phyloP scores from a whole-genome alignment of 495 filamentous ascomycete genomes.

The Podospora anserina region DNA sequence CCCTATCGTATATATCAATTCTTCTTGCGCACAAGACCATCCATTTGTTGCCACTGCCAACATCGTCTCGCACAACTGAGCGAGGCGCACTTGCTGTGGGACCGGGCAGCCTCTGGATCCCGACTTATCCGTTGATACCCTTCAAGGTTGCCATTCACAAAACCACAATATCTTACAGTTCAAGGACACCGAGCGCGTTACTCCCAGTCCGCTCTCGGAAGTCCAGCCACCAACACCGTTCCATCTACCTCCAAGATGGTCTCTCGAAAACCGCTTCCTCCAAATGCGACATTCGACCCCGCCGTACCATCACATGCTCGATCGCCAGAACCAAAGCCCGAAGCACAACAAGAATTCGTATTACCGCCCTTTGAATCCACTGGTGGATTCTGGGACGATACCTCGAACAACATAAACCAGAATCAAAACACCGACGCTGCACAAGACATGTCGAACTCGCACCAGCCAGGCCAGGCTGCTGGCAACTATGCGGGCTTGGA shows the following conservation, averaged over 20 bases:
- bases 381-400: constrained; percentile 37
- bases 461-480: constrained; percentile 28
- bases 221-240: neutral
- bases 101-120: neutral
- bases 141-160: constrained; percentile 14
- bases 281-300: constrained; percentile 29
- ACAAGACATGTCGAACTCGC: constrained; percentile 26
- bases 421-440: neutral
- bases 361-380: constrained; percentile 17
- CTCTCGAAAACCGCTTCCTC: constrained; percentile 40
- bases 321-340: constrained; percentile 14
- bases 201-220: neutral
- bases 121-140: neutral
- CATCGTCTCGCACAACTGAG: neutral
- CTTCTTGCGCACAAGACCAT: neutral
- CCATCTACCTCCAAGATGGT: constrained; percentile 19
- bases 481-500: constrained; percentile 21
- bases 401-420: constrained; percentile 5
- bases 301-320: constrained; percentile 27
- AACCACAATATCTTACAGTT: neutral
- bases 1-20: neutral
- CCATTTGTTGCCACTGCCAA: neutral
- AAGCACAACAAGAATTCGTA: constrained; percentile 28
- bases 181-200: neutral
- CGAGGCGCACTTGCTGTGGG: neutral